phyloP scores from a whole-genome alignment of 2,329 filamentous ascomycete species.

The Ramularia collo-cygni region DNA sequence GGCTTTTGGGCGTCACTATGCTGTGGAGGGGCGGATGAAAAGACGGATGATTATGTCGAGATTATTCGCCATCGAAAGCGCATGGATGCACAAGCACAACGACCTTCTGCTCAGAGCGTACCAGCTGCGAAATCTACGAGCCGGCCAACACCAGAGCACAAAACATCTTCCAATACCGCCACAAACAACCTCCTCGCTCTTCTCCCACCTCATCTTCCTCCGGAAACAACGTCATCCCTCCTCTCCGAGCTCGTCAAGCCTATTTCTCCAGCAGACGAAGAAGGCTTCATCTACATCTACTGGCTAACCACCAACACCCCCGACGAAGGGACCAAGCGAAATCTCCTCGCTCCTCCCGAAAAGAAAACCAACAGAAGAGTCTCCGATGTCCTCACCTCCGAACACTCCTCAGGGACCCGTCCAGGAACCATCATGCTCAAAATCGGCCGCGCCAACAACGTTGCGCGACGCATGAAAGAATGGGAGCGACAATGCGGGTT shows the following conservation, averaged over 20 bases:
- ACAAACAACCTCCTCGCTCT: constrained; percentile 49
- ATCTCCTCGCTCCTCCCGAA: constrained; percentile 24
- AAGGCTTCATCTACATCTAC: constrained; percentile 98
- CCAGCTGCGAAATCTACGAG: constrained; percentile 9
- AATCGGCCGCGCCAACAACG: constrained; percentile 66
- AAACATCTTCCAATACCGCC: constrained; percentile 21
- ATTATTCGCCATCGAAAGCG: constrained; percentile 36
- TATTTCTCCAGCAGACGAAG: constrained; percentile 66
- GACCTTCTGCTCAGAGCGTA: constrained; percentile 3
- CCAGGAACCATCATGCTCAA: constrained; percentile 56
- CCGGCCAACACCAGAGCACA: constrained; percentile 3
- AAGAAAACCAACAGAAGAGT: constrained; percentile 19
- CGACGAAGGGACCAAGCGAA: constrained; percentile 37
- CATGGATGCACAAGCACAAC: constrained; percentile 14
- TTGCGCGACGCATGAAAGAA: constrained; percentile 83
- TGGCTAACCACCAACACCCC: constrained; percentile 65
- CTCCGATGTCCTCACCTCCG: constrained; percentile 29
- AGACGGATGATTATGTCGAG: constrained; percentile 41
- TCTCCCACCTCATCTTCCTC: constrained; percentile 61
- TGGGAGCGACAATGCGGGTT: constrained; percentile 93
- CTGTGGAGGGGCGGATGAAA: constrained; percentile 32
- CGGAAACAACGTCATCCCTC: constrained; percentile 62
- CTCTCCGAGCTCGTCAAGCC: constrained; percentile 71
- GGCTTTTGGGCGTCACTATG: constrained; percentile 40
- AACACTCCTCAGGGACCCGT: background rate